phyloP scores from a whole-genome alignment of 257 asterid genomes.

The Apocynum venetum region DNA sequence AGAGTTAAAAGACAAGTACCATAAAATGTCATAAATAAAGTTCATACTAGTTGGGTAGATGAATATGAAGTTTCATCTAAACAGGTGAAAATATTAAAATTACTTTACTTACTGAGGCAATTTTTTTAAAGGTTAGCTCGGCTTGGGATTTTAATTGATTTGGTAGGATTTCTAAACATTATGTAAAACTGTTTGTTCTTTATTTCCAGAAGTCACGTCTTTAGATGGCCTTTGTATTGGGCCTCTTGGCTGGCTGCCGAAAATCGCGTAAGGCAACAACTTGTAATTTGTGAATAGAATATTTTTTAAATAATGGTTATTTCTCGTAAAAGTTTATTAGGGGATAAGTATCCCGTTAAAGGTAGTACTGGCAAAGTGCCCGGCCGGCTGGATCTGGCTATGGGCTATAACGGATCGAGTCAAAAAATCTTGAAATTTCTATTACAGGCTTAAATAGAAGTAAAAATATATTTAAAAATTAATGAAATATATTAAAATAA shows the following conservation, averaged over 20 bases:
- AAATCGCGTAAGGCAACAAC: too few species aligned
- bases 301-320: too few species aligned
- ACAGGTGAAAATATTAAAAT: constrained; percentile 47
- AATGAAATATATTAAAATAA: too few species aligned
- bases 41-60: constrained; percentile 77
- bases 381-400: too few species aligned
- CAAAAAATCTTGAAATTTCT: too few species aligned
- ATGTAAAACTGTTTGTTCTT: neutral
- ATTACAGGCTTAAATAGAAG: too few species aligned
- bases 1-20: constrained; percentile 84
- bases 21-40: constrained; percentile 67
- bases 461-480: too few species aligned
- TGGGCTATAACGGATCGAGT: too few species aligned
- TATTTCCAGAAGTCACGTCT: too few species aligned
- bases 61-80: constrained; percentile 78
- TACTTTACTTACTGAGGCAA: neutral
- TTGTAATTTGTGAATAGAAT: neutral
- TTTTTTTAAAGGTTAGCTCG: constrained; percentile 9
- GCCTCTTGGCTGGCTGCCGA: too few species aligned
- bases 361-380: too few species aligned
- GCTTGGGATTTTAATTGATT: neutral
- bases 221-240: too few species aligned
- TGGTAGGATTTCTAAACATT: neutral
- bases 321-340: neutral
- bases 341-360: neutral